phyloP scores from a whole-genome alignment of 2,329 filamentous ascomycete species.

The Monilinia polystroma region DNA sequence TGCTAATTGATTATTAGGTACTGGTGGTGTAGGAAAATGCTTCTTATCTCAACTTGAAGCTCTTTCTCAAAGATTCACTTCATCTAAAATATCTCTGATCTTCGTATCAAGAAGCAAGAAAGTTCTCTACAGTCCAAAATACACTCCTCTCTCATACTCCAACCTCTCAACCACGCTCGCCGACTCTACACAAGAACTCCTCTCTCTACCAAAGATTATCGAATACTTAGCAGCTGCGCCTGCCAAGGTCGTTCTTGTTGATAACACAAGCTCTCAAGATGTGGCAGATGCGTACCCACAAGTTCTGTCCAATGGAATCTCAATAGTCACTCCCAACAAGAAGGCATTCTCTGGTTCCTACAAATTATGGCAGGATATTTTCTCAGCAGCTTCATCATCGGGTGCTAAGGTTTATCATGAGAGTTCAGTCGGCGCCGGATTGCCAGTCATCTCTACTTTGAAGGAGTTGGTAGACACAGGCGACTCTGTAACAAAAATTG shows the following conservation, averaged over 20 bases:
- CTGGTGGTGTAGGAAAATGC: slow-evolving; percentile 87
- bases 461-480: slow-evolving; percentile 94
- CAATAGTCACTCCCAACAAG: slow-evolving; percentile 95
- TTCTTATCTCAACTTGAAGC: slow-evolving; percentile 80
- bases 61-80: slow-evolving; percentile 64
- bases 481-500: slow-evolving; percentile 86
- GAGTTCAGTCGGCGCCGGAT: slow-evolving; percentile 86
- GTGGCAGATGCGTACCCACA: slow-evolving; percentile 80
- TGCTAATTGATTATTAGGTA: slow-evolving; percentile 55
- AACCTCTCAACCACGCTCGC: slow-evolving; percentile 62
- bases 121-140: slow-evolving; percentile 72
- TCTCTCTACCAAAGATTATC: slow-evolving; percentile 67
- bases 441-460: slow-evolving; percentile 90
- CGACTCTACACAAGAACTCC: slow-evolving; percentile 61
- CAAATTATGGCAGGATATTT: slow-evolving; percentile 84
- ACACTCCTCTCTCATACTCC: slow-evolving; percentile 63
- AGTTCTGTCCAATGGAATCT: slow-evolving; percentile 79
- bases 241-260: slow-evolving; percentile 77
- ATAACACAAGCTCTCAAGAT: slow-evolving; percentile 91
- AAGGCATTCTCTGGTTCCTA: slow-evolving; percentile 89
- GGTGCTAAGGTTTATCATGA: slow-evolving; percentile 92
- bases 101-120: slow-evolving; percentile 85
- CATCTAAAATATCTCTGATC: slow-evolving; percentile 68
- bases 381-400: slow-evolving; percentile 64
- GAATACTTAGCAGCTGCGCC: slow-evolving; percentile 77